phyloP scores from a whole-genome alignment of 768 basidiomycete genomes.

The Tephrocybe sp. region DNA sequence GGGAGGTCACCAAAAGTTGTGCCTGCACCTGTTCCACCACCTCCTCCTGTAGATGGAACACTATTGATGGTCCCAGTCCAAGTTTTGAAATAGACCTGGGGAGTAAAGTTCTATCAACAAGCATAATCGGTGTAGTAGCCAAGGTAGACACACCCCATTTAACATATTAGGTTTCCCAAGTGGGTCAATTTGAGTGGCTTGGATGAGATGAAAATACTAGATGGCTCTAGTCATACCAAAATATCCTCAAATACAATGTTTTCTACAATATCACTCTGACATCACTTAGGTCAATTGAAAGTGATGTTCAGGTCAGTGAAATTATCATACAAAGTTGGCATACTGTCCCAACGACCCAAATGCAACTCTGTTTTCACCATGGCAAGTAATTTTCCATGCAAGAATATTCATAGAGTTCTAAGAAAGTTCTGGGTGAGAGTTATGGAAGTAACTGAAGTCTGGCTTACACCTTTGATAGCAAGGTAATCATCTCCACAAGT shows the following conservation, averaged over 20 bases:
- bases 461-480: constrained; percentile 57
- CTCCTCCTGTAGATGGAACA: constrained; percentile 54
- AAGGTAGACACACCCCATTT: constrained; percentile 27
- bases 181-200: constrained; percentile 46
- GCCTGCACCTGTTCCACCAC: constrained; percentile 53
- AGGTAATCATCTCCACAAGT: constrained; percentile 41
- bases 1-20: too few species aligned
- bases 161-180: constrained; percentile 57
- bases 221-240: too few species aligned
- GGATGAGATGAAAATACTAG: constrained; percentile 32
- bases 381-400: constrained; percentile 48
- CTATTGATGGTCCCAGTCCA: constrained; percentile 44
- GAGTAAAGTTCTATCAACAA: too few species aligned
- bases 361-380: constrained; percentile 61
- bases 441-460: neutral
- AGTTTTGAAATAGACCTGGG: too few species aligned
- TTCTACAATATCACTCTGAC: constrained; percentile 51
- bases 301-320: neutral
- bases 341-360: constrained; percentile 64
- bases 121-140: too few species aligned
- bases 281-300: neutral
- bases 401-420: constrained; percentile 55
- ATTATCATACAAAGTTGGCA: constrained; percentile 40
- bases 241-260: constrained; percentile 44
- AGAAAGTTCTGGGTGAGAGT: too few species aligned